Conservation (phyloP, 805 yeast genomes). For the Monosporozyma solicola region DNA sequence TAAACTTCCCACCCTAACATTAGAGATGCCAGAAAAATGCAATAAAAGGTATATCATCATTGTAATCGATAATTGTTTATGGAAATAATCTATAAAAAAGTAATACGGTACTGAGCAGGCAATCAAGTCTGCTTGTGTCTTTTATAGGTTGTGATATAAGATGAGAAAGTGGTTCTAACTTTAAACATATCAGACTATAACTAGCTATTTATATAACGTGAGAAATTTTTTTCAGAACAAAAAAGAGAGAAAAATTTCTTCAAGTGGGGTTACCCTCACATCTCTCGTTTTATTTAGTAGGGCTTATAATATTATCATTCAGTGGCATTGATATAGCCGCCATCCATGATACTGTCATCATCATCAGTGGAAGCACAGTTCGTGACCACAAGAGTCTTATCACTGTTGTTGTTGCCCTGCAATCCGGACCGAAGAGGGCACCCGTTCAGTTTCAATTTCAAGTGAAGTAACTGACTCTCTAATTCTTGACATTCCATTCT, state of each 20-base stretch:
- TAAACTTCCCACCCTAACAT: slow-evolving; percentile 59
- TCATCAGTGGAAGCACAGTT: not conserved
- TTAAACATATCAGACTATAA: too few species aligned
- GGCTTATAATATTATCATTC: not conserved
- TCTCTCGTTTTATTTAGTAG: not conserved
- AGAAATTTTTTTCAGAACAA: not conserved
- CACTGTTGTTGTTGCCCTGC: not conserved
- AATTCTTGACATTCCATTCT: slow-evolving; percentile 27
- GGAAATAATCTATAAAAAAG: not conserved
- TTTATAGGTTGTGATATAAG: not conserved
- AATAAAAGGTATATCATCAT: slow-evolving; percentile 11
- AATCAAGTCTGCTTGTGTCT: not conserved
- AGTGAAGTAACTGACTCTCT: slow-evolving; percentile 7
- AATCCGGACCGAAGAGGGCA: not conserved
- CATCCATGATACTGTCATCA: not conserved
- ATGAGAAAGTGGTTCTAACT: not conserved
- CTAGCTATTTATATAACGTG: not conserved
- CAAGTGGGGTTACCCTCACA: not conserved
- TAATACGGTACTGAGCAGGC: not conserved
- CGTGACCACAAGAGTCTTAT: not conserved
- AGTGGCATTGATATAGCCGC: not conserved
- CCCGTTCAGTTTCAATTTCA: not conserved
- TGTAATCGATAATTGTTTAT: not conserved
- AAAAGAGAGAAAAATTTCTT: not conserved
- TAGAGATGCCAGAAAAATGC: slow-evolving; percentile 87